These are phyloP conservation scores for Gamarada debralockiae DNA, from an alignment of 495 filamentous ascomycete genomes.

Conservation along the genomic window DNA sequence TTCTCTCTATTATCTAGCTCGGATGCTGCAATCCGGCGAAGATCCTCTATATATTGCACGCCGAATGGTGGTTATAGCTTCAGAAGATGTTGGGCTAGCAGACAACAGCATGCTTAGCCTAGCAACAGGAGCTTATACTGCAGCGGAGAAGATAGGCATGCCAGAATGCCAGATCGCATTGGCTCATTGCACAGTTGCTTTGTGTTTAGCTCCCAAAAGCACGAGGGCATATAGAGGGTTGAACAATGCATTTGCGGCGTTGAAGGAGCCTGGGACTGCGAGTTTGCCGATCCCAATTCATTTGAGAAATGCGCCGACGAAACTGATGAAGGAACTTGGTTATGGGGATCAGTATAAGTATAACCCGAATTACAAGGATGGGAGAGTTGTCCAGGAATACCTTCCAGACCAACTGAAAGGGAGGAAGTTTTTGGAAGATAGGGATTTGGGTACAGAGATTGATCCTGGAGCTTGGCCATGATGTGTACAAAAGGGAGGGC, in stretches of 20 bases:
- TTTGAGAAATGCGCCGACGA: slow-evolving; percentile 85
- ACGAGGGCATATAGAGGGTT: slow-evolving; percentile 81
- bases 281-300: slow-evolving; percentile 79
- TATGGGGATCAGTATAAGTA: slow-evolving; percentile 95
- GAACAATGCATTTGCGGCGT: slow-evolving; percentile 69
- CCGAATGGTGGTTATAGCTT: slow-evolving; percentile 85
- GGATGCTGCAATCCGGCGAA: slow-evolving; percentile 96
- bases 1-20: slow-evolving; percentile 85
- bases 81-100: slow-evolving; percentile 88
- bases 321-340: slow-evolving; percentile 87
- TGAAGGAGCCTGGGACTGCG: slow-evolving; percentile 76
- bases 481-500: not conserved
- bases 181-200: slow-evolving; percentile 80
- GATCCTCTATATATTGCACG: slow-evolving; percentile 91
- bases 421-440: slow-evolving; percentile 73
- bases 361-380: slow-evolving; percentile 82
- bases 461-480: slow-evolving; percentile 49
- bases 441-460: slow-evolving; percentile 72
- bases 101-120: slow-evolving; percentile 82
- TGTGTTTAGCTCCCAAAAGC: slow-evolving; percentile 78
- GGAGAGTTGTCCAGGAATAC: slow-evolving; percentile 87
- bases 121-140: slow-evolving; percentile 78
- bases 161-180: slow-evolving; percentile 92
- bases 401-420: slow-evolving; percentile 69
- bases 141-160: slow-evolving; percentile 86